These are phyloP conservation scores for Botrytis fabae DNA, from an alignment of 2,329 filamentous ascomycete species.

Conservation along the genomic window DNA sequence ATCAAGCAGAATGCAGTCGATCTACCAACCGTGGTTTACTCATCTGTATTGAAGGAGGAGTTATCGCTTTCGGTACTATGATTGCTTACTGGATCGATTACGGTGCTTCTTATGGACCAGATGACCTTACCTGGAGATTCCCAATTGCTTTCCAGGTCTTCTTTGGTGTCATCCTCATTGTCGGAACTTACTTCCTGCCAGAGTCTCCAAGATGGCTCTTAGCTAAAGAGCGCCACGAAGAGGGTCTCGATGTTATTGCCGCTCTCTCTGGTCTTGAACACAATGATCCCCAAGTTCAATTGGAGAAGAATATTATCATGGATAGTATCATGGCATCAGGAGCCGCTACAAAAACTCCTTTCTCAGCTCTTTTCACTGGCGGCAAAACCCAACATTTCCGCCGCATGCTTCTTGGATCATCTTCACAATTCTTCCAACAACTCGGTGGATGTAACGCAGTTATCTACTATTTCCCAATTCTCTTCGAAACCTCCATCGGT, in stretches of 20 bases:
- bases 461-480: conserved; percentile 52
- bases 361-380: conserved; percentile 50
- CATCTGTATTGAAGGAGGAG: conserved; percentile 56
- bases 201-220: conserved; percentile 97
- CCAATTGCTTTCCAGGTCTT: conserved; percentile 88
- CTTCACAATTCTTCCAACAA: conserved; percentile 56
- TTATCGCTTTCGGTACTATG: conserved; percentile 65
- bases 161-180: conserved; percentile 80
- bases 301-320: conserved; percentile 41
- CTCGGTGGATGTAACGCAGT: conserved; percentile 48
- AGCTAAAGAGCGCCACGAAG: conserved; percentile 94
- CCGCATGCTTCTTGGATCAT: conserved; percentile 52
- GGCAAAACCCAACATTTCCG: conserved; percentile 57
- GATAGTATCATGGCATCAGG: conserved; percentile 44
- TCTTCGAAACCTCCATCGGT: conserved; percentile 52
- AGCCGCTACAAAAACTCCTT: conserved; percentile 36
- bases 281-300: conserved; percentile 45
- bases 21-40: conserved; percentile 49
- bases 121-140: conserved; percentile 83
- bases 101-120: conserved; percentile 85
- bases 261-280: conserved; percentile 76
- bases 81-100: conserved; percentile 99
- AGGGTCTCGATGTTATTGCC: conserved; percentile 95
- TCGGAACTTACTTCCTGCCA: conserved; percentile 87
- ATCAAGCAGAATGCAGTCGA: conserved; percentile 59